Percentiles rank a stretch among this genome's conserved stretches.
Conservation (phyloP, 1,139 yeast species). For the Suhomyces atakaporum region DNA sequence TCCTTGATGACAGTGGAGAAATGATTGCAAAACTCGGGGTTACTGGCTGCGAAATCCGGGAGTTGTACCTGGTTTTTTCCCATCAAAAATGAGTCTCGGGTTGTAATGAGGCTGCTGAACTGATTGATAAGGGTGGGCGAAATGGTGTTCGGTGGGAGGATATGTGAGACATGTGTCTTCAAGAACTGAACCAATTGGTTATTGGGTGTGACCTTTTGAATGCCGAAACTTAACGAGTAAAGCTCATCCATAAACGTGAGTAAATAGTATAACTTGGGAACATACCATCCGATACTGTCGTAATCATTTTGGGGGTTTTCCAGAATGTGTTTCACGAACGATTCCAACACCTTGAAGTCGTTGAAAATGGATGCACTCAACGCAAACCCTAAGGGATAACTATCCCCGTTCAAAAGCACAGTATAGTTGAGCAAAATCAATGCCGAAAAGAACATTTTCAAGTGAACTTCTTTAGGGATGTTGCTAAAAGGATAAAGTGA, state of each 20-base stretch:
- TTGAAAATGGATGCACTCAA: slow-evolving; percentile 57
- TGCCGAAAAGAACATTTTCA: slow-evolving; percentile 45
- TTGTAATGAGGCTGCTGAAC: slow-evolving; percentile 24
- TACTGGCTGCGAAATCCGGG: slow-evolving; percentile 1
- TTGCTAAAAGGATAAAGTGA: slow-evolving; percentile 46
- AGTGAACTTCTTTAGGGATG: slow-evolving; percentile 30
- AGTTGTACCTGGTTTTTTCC: slow-evolving; percentile 1
- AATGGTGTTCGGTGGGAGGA: no score
- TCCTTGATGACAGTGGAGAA: slow-evolving; percentile 29
- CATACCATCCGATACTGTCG: slow-evolving; percentile 43
- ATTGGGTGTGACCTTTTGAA: slow-evolving; percentile 39
- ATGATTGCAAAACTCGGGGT: slow-evolving; percentile 15
- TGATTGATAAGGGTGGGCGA: no score
- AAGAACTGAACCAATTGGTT: slow-evolving; percentile 21
- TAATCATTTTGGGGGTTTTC: slow-evolving; percentile 18
- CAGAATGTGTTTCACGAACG: slow-evolving; percentile 25
- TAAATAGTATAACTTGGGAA: slow-evolving; percentile 53
- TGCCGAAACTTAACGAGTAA: slow-evolving; percentile 59
- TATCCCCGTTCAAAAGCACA: slow-evolving; percentile 57
- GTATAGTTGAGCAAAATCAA: slow-evolving; percentile 57
- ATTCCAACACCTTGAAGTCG: slow-evolving; percentile 56
- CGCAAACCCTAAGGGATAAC: slow-evolving; percentile 56
- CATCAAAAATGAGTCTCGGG: slow-evolving; percentile 19
- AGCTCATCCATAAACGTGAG: slow-evolving; percentile 55
- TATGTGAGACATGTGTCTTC: slow-evolving; percentile 16